Conservation (phyloP, 768 basidiomycete genomes). For the Sarcodon sp. region DNA sequence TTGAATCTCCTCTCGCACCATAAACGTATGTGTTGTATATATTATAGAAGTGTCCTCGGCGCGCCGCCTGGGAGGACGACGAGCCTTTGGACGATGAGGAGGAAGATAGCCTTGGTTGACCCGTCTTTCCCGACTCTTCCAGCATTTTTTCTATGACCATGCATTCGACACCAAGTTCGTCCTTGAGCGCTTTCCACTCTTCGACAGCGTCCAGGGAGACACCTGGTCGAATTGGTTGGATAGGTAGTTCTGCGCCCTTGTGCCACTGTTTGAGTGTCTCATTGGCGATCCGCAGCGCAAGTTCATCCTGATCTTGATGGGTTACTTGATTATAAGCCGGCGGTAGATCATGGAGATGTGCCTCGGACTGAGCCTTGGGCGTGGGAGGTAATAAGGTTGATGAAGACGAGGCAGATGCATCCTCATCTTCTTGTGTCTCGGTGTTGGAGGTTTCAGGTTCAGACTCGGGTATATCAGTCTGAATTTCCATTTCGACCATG, state of each 20-base stretch:
- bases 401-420: conserved; percentile 59
- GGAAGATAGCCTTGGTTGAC: conserved; percentile 13
- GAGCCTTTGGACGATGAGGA: neutral
- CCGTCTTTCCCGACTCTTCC: conserved; percentile 25
- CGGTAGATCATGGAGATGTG: conserved; percentile 39
- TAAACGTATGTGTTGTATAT: conserved; percentile 71
- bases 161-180: conserved; percentile 70
- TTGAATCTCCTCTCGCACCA: conserved; percentile 26
- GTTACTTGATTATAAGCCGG: conserved; percentile 61
- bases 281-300: conserved; percentile 36
- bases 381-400: conserved; percentile 64
- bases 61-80: conserved; percentile 1
- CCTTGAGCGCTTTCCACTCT: conserved; percentile 72
- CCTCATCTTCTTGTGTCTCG: conserved; percentile 27
- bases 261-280: conserved; percentile 65
- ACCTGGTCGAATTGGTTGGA: conserved; percentile 32
- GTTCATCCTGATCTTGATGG: conserved; percentile 22
- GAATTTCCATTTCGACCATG: conserved; percentile 43
- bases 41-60: conserved; percentile 53
- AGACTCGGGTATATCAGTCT: conserved; percentile 38
- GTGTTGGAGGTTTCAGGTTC: conserved; percentile 18
- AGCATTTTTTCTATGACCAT: conserved; percentile 64
- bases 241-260: conserved; percentile 34
- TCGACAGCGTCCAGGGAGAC: conserved; percentile 56
- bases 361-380: conserved; percentile 36